phyloP scores from a whole-genome alignment of 2,329 filamentous ascomycete genomes.

The Helotiales sp. region DNA sequence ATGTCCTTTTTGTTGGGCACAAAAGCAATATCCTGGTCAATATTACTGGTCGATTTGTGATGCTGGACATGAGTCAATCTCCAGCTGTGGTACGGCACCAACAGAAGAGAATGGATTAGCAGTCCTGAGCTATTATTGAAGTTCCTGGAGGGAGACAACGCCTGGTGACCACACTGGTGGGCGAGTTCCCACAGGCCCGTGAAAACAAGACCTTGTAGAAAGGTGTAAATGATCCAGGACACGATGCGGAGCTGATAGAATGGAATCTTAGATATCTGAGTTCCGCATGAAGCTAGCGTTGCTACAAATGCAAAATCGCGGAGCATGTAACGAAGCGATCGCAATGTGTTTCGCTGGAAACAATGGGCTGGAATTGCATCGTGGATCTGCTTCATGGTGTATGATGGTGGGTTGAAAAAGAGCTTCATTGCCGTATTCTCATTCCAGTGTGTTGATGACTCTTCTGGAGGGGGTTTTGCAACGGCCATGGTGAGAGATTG shows the following conservation, averaged over 20 bases:
- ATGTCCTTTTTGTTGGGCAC: slow-evolving; percentile 54
- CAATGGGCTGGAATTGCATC: too few relatives aligned
- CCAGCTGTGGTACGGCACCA: slow-evolving; percentile 75
- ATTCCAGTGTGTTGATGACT: too few relatives aligned
- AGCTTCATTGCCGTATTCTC: too few relatives aligned
- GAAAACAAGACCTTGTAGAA: slow-evolving; percentile 55
- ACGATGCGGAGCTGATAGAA: slow-evolving; percentile 50
- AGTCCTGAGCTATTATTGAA: slow-evolving; percentile 69
- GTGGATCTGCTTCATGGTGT: too few relatives aligned
- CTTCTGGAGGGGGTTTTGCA: too few relatives aligned
- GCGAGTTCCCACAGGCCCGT: slow-evolving; percentile 74
- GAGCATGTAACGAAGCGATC: too few relatives aligned
- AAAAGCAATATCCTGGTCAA: slow-evolving; percentile 69
- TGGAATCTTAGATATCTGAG: slow-evolving; percentile 43
- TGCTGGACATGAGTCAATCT: slow-evolving; percentile 72
- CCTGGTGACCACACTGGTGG: slow-evolving; percentile 73
- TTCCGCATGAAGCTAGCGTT: too few relatives aligned
- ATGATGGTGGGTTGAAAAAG: too few relatives aligned
- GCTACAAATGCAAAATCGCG: too few relatives aligned
- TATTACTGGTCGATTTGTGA: slow-evolving; percentile 69
- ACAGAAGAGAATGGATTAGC: slow-evolving; percentile 66
- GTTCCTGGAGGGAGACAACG: slow-evolving; percentile 60
- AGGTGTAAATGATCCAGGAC: slow-evolving; percentile 62
- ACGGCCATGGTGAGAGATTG: too few relatives aligned
- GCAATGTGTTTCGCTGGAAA: too few relatives aligned